A percentile compares a stretch with the other conserved stretches of the same genome.
Conservation (phyloP, 1,139 yeast genomes). For the Candida frijolesensis region DNA sequence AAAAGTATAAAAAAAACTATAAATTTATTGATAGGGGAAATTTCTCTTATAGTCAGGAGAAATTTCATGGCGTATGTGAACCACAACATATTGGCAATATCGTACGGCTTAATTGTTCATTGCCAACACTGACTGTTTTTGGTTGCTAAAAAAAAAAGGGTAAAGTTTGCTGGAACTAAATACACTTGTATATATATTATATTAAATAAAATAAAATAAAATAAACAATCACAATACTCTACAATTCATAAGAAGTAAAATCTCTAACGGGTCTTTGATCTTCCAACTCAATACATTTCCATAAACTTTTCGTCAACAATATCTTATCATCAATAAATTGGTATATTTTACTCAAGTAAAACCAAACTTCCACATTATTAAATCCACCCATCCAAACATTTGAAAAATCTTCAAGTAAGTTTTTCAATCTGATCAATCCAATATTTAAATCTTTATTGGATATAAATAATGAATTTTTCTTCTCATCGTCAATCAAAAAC, state of each 20-base stretch:
- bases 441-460: conserved; percentile 59
- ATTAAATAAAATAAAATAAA: background rate
- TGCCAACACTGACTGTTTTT: no score
- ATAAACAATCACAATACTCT: conserved; percentile 5
- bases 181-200: no score
- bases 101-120: no score
- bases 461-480: conserved; percentile 37
- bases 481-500: conserved; percentile 46
- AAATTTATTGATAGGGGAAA: no score
- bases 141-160: no score
- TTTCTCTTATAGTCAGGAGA: no score
- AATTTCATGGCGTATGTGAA: no score
- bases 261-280: conserved; percentile 65
- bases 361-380: conserved; percentile 72
- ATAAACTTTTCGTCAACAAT: conserved; percentile 54
- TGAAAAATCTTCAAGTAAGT: conserved; percentile 55
- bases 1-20: no score
- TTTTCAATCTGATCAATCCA: conserved; percentile 65
- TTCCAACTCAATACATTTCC: conserved; percentile 71
- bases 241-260: conserved; percentile 17
- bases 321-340: conserved; percentile 61
- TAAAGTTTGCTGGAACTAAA: no score
- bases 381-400: conserved; percentile 56
- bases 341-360: conserved; percentile 65
- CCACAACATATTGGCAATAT: no score